Evolutionary conservation across 495 filamentous ascomycete genomes (phyloP).

Genomic region (Penicillium tannophilum): DNA sequence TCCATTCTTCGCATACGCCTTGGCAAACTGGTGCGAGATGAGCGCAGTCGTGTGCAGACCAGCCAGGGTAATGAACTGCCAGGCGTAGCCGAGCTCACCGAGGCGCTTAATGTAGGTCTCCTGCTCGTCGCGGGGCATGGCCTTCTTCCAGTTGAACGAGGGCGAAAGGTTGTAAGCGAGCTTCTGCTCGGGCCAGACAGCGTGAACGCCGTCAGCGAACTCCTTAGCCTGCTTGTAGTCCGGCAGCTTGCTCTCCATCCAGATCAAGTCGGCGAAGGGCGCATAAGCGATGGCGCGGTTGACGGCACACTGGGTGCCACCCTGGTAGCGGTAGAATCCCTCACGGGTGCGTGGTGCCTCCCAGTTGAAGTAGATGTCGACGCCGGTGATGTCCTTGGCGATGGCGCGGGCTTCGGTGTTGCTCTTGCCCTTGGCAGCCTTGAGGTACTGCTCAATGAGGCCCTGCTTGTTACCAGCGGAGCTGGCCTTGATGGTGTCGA

Average conservation of each 20-base stretch:
- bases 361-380: constrained; percentile 91
- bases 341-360: constrained; percentile 87
- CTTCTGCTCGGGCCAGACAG: constrained; percentile 96
- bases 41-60: constrained; percentile 94
- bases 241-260: constrained; percentile 98
- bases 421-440: constrained; percentile 75
- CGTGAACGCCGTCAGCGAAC: constrained; percentile 92
- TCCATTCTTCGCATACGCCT: constrained; percentile 75
- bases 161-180: constrained; percentile 97
- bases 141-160: constrained; percentile 99
- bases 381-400: constrained; percentile 78
- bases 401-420: constrained; percentile 81
- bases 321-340: constrained; percentile 89
- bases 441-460: constrained; percentile 65
- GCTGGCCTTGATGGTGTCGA: constrained; percentile 74
- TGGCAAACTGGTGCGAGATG: constrained; percentile 83
- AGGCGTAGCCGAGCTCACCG: constrained; percentile 87
- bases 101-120: constrained; percentile 96
- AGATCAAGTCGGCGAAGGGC: constrained; percentile 92
- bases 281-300: constrained; percentile 92
- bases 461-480: constrained; percentile 65
- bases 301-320: constrained; percentile 88
- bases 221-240: constrained; percentile 91
- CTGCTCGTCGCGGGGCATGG: constrained; percentile 91
- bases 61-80: constrained; percentile 99